These are phyloP conservation scores for Mercurialis annua DNA, from an alignment of 345 rosid genomes.

Conservation along the genomic window DNA sequence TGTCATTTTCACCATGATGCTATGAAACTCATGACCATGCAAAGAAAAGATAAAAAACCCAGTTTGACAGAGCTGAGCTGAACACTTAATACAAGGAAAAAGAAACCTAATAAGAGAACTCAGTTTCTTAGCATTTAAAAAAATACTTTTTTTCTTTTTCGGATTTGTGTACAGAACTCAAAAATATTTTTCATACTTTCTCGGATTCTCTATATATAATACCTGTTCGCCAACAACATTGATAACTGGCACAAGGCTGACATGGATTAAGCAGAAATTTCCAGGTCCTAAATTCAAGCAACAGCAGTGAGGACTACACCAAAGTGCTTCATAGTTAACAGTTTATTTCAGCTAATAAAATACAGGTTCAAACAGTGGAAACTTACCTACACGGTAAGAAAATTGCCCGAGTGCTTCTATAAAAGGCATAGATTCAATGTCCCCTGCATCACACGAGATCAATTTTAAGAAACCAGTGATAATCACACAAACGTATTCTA, in stretches of 20 bases:
- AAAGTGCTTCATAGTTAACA: not conserved
- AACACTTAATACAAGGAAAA: too few relatives aligned
- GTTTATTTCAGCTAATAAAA: not conserved
- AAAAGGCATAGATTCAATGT: slow-evolving; percentile 96
- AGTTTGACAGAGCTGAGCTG: too few relatives aligned
- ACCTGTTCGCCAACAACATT: slow-evolving; percentile 99
- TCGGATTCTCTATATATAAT: not conserved
- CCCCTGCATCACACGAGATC: slow-evolving; percentile 53
- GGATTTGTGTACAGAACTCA: too few relatives aligned
- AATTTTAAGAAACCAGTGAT: not conserved
- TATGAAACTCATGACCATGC: not conserved
- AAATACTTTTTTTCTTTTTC: too few relatives aligned
- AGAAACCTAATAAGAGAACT: not conserved
- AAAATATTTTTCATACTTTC: too few relatives aligned
- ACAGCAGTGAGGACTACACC: slow-evolving; percentile 4
- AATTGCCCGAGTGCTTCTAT: slow-evolving; percentile 96
- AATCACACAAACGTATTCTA: not conserved
- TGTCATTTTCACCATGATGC: not conserved
- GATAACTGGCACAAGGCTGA: slow-evolving; percentile 95
- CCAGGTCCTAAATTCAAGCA: slow-evolving; percentile 56
- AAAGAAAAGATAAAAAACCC: too few relatives aligned
- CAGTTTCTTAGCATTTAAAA: too few relatives aligned
- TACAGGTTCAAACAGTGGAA: slow-evolving; percentile 6
- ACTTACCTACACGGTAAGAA: slow-evolving; percentile 85
- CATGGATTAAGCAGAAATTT: slow-evolving; percentile 94